Percentiles rank a stretch among this genome's conserved stretches.
Conservation (phyloP, 2,329 filamentous ascomycete species). For the Alternaria sp. region DNA sequence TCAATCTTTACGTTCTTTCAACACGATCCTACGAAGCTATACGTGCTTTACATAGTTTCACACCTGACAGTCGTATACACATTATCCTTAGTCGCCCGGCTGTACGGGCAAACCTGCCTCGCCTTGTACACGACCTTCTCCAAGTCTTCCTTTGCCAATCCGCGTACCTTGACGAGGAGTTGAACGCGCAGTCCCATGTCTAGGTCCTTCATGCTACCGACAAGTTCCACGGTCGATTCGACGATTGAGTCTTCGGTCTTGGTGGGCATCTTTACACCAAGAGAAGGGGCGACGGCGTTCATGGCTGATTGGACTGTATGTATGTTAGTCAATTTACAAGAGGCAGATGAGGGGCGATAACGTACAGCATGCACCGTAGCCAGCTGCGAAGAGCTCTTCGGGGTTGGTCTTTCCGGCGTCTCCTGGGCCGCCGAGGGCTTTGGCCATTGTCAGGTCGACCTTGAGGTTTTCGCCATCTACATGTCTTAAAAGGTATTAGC, state of each 20-base stretch:
- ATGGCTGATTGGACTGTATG: conserved; percentile 53
- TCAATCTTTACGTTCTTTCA: neutral
- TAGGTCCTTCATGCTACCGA: conserved; percentile 56
- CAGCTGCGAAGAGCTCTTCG: conserved; percentile 60
- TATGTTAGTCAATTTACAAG: neutral
- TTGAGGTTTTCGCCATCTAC: conserved; percentile 49
- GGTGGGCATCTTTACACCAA: conserved; percentile 55
- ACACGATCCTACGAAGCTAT: rapidly evolving
- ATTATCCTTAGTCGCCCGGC: conserved; percentile 47
- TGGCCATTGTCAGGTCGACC: conserved; percentile 56
- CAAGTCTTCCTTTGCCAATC: conserved; percentile 46
- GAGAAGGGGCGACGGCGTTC: conserved; percentile 54
- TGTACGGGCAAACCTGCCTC: conserved; percentile 49
- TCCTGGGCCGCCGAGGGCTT: conserved; percentile 56
- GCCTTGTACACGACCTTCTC: conserved; percentile 50
- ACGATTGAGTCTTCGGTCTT: conserved; percentile 53
- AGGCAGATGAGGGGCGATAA: conserved; percentile 16
- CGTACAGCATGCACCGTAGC: conserved; percentile 57
- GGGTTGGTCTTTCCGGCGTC: conserved; percentile 53
- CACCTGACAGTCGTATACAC: conserved; percentile 35
- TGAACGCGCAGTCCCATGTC: conserved; percentile 58
- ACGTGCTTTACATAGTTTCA: conserved; percentile 33
- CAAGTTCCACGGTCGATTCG: conserved; percentile 55
- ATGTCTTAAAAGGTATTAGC: conserved; percentile 30
- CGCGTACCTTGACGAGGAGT: conserved; percentile 52